Evolutionary conservation across 2,329 filamentous ascomycete genomes (phyloP).

Genomic region (Scedosporium aurantiacum): DNA sequence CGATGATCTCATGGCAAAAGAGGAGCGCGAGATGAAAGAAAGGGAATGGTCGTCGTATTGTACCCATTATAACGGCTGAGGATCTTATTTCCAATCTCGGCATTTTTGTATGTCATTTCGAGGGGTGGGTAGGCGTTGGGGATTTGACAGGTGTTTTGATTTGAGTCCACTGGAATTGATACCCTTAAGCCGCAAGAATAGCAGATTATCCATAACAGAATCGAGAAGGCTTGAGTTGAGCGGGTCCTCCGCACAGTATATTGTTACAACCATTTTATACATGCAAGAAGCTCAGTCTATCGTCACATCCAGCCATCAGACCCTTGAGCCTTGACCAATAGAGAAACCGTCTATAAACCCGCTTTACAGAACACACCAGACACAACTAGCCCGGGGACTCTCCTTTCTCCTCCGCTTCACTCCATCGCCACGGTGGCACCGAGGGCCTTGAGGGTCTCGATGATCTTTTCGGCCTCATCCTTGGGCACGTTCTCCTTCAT

Average conservation of each 20-base stretch:
- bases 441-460: slow-evolving; percentile 85
- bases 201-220: background rate
- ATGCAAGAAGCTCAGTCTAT: slow-evolving; percentile 21
- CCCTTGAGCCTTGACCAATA: background rate
- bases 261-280: slow-evolving; percentile 21
- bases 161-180: background rate
- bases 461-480: slow-evolving; percentile 98
- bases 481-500: slow-evolving; percentile 99
- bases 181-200: background rate
- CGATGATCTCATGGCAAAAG: slow-evolving; percentile 63
- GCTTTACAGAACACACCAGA: background rate
- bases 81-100: background rate
- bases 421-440: slow-evolving; percentile 88
- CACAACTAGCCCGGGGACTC: background rate
- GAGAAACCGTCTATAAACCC: slow-evolving; percentile 5
- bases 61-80: slow-evolving; percentile 7
- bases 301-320: slow-evolving; percentile 11
- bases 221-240: slow-evolving; percentile 5
- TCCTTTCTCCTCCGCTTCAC: slow-evolving; percentile 33
- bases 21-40: slow-evolving; percentile 51
- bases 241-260: slow-evolving; percentile 10
- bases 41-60: slow-evolving; percentile 14
- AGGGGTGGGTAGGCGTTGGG: background rate
- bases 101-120: background rate
- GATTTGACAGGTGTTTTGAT: background rate